Conservation (phyloP, 192 early-diverging fungal species). For the Spizellomyces sp. region DNA sequence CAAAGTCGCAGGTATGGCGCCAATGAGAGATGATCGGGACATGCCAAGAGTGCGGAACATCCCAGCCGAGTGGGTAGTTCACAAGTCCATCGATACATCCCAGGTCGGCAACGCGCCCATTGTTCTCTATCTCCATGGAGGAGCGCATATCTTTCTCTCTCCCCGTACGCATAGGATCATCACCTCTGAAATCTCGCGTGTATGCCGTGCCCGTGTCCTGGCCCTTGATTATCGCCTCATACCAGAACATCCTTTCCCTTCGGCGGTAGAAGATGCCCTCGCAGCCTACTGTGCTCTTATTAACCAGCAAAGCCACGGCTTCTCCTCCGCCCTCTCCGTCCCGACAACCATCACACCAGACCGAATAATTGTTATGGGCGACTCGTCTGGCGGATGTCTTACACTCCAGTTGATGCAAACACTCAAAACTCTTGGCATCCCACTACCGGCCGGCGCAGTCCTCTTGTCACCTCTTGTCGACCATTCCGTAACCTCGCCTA, state of each 20-base stretch:
- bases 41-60: neutral
- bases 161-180: conserved; percentile 38
- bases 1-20: conserved; percentile 17
- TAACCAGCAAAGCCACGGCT: conserved; percentile 24
- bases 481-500: conserved; percentile 50
- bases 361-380: conserved; percentile 50
- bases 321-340: neutral
- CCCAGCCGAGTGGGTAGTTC: conserved; percentile 33
- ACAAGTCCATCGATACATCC: conserved; percentile 3
- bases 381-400: conserved; percentile 56
- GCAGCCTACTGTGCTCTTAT: conserved; percentile 72
- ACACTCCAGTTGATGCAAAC: conserved; percentile 46
- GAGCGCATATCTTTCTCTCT: conserved; percentile 38
- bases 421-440: conserved; percentile 41
- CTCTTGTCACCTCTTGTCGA: conserved; percentile 67
- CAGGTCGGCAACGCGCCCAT: conserved; percentile 40
- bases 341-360: conserved; percentile 23
- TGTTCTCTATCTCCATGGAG: conserved; percentile 77
- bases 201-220: conserved; percentile 48
- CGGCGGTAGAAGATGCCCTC: conserved; percentile 79
- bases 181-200: conserved; percentile 50
- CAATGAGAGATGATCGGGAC: neutral
- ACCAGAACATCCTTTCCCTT: conserved; percentile 78
- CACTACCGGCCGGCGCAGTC: conserved; percentile 55
- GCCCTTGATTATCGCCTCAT: conserved; percentile 80